Evolutionary conservation across 345 rosid species (phyloP).

Genomic region (Durio zibethinus): DNA sequence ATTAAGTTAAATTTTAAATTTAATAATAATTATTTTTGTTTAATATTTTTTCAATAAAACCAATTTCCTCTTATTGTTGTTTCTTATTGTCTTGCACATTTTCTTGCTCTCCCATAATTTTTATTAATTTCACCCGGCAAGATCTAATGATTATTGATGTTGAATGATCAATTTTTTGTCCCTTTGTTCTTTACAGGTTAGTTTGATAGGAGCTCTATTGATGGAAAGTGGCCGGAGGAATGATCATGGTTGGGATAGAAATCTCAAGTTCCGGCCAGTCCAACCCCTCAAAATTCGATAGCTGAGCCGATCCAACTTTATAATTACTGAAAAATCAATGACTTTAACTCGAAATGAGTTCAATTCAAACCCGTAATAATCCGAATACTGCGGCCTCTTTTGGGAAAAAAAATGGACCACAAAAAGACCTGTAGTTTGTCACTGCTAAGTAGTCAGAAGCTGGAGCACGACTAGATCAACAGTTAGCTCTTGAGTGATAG

Average conservation of each 20-base stretch:
- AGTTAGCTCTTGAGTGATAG: neutral
- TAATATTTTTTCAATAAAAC: neutral
- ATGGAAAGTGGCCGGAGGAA: neutral
- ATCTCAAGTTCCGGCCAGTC: too few relatives aligned
- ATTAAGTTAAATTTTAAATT: too few relatives aligned
- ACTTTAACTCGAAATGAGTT: neutral
- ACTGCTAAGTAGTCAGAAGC: neutral
- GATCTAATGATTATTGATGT: neutral
- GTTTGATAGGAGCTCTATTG: neutral
- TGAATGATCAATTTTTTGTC: neutral
- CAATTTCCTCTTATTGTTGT: neutral
- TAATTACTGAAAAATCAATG: too few relatives aligned
- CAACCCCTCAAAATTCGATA: too few relatives aligned
- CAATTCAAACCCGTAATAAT: too few relatives aligned
- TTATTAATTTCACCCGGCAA: neutral
- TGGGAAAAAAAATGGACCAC: constrained; percentile 2
- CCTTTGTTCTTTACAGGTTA: neutral
- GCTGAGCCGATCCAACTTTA: too few relatives aligned
- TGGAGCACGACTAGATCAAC: neutral
- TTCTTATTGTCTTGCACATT: neutral
- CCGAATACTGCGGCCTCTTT: too few relatives aligned
- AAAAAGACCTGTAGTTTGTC: neutral
- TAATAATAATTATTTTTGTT: too few relatives aligned
- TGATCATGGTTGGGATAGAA: neutral
- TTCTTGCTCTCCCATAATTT: neutral